These are phyloP conservation scores for Entelexis paramagnoliae DNA, from an alignment of 1,139 yeast species.

Conservation along the genomic window DNA sequence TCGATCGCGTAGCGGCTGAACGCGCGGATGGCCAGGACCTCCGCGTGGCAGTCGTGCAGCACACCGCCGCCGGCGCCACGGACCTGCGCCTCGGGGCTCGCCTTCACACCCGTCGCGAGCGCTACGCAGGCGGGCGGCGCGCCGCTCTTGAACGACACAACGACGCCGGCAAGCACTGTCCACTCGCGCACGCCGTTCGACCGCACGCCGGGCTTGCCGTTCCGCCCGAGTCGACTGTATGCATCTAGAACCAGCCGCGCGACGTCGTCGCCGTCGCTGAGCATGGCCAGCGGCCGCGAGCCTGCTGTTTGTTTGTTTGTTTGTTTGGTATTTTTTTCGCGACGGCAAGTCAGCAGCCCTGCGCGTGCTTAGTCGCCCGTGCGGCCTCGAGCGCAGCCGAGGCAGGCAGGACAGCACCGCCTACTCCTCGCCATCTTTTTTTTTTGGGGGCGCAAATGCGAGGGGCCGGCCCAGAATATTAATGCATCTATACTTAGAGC, in stretches of 20 bases:
- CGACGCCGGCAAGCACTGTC: constrained; percentile 75
- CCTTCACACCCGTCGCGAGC: constrained; percentile 75
- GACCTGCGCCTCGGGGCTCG: constrained; percentile 46
- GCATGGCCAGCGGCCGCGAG: not conserved
- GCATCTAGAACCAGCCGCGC: constrained; percentile 9
- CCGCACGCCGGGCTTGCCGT: constrained; percentile 49
- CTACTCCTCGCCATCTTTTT: too few relatives aligned
- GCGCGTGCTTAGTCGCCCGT: too few relatives aligned
- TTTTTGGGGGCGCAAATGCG: too few relatives aligned
- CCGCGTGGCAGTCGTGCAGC: constrained; percentile 87
- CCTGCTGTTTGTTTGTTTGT: too few relatives aligned
- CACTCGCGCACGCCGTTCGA: constrained; percentile 65
- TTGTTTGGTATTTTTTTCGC: too few relatives aligned
- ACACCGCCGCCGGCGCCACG: constrained; percentile 41
- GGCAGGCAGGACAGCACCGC: too few relatives aligned
- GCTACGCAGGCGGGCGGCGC: constrained; percentile 33
- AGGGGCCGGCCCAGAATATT: too few relatives aligned
- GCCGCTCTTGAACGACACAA: constrained; percentile 32
- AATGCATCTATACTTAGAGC: too few relatives aligned
- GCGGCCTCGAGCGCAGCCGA: too few relatives aligned
- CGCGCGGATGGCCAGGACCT: constrained; percentile 57
- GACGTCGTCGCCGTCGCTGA: not conserved
- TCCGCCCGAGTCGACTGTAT: constrained; percentile 33
- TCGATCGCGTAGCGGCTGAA: constrained; percentile 43
- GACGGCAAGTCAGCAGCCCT: too few relatives aligned